Percentiles rank a stretch among this genome's conserved stretches.
These are phyloP conservation scores for Celoporthe dispersa DNA, from an alignment of 2,329 filamentous ascomycete genomes.

Conservation along the genomic window DNA sequence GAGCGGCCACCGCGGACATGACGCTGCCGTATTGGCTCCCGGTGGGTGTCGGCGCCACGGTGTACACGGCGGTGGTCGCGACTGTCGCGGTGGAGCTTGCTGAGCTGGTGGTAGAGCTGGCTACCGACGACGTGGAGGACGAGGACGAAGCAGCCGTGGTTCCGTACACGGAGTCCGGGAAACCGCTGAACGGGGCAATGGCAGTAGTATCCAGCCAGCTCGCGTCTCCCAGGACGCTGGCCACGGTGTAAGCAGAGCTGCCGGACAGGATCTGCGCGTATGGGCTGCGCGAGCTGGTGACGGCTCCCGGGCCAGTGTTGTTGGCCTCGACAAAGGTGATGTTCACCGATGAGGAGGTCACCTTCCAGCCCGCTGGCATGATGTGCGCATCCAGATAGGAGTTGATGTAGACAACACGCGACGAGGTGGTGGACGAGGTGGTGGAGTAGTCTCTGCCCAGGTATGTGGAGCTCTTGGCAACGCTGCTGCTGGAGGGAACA, in stretches of 20 bases:
- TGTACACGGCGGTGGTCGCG: slow-evolving; percentile 36
- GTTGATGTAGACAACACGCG: slow-evolving; percentile 38
- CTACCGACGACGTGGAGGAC: slow-evolving; percentile 12
- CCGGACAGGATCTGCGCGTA: slow-evolving; percentile 32
- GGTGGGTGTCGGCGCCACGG: not conserved
- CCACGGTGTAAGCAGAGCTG: slow-evolving; percentile 30
- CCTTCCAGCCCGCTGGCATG: slow-evolving; percentile 35
- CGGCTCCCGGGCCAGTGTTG: slow-evolving; percentile 39
- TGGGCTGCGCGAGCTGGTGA: slow-evolving; percentile 34
- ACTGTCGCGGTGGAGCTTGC: slow-evolving; percentile 41
- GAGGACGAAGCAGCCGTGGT: slow-evolving; percentile 8
- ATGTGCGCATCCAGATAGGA: slow-evolving; percentile 38
- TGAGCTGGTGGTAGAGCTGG: slow-evolving; percentile 16
- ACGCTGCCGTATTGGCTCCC: slow-evolving; percentile 46
- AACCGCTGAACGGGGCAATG: slow-evolving; percentile 33
- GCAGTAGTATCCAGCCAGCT: slow-evolving; percentile 39
- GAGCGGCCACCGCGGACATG: slow-evolving; percentile 47
- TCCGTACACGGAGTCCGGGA: slow-evolving; percentile 17
- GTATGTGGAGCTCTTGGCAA: slow-evolving; percentile 35
- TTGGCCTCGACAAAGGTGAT: slow-evolving; percentile 40
- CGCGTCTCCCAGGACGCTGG: slow-evolving; percentile 37
- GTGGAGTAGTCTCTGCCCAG: slow-evolving; percentile 37
- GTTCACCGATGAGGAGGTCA: slow-evolving; percentile 34
- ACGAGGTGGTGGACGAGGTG: slow-evolving; percentile 22
- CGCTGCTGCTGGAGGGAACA: slow-evolving; percentile 23